phyloP scores from a whole-genome alignment of 805 yeast species.

The Candida xiaguanensis region DNA sequence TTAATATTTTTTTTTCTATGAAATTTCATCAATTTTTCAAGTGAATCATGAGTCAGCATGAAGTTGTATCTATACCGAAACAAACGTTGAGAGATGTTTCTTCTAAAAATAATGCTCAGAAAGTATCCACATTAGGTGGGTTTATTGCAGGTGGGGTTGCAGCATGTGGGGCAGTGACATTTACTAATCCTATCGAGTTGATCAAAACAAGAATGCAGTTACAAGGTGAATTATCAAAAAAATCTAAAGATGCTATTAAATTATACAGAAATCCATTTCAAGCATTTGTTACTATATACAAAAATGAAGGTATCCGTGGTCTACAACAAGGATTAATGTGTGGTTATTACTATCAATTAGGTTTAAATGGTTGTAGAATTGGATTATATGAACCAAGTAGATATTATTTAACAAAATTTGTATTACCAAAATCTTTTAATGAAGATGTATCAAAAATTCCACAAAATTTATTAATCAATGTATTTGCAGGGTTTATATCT shows the following conservation, averaged over 20 bases:
- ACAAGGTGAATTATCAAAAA: conserved; percentile 81
- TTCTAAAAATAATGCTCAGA: conserved; percentile 36
- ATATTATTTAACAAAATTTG: conserved; percentile 47
- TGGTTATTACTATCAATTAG: conserved; percentile 88
- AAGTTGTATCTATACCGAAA: not conserved
- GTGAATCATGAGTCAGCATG: conserved; percentile 1
- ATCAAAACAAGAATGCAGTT: conserved; percentile 95
- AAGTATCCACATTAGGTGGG: conserved; percentile 68
- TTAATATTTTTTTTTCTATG: not conserved
- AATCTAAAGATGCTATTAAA: conserved; percentile 44
- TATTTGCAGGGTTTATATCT: conserved; percentile 73
- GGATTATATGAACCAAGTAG: conserved; percentile 93
- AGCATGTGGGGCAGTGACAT: conserved; percentile 96
- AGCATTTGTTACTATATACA: conserved; percentile 67
- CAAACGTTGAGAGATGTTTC: not conserved
- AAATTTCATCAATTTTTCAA: too few species aligned
- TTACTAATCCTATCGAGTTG: conserved; percentile 93
- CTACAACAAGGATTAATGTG: conserved; percentile 85
- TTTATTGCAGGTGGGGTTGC: conserved; percentile 90
- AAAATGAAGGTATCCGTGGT: conserved; percentile 83
- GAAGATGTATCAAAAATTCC: conserved; percentile 33
- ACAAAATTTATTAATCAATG: conserved; percentile 53
- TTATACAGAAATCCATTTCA: conserved; percentile 81
- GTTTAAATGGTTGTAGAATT: conserved; percentile 88
- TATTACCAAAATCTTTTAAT: conserved; percentile 49